Evolutionary conservation across 129 eudicot genomes (phyloP).

Genomic region (Mikania micrantha): DNA sequence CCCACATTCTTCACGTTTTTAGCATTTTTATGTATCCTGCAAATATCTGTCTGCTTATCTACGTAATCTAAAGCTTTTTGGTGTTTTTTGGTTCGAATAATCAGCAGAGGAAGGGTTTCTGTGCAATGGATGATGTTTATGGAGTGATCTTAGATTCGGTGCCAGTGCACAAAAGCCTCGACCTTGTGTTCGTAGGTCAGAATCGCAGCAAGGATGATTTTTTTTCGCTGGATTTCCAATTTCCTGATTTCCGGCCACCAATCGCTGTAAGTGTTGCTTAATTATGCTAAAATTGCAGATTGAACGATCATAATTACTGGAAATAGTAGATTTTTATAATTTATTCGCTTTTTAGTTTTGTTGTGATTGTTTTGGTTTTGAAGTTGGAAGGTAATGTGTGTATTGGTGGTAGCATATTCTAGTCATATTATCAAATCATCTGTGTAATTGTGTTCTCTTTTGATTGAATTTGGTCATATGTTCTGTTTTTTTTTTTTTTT

Average conservation of each 20-base stretch:
- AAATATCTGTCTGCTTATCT: conserved; percentile 5
- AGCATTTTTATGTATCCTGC: background rate
- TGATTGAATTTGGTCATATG: background rate
- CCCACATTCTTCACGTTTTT: background rate
- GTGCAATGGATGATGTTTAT: conserved; percentile 32
- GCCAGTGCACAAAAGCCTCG: conserved; percentile 19
- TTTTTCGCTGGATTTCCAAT: conserved; percentile 15
- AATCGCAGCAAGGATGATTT: conserved; percentile 6
- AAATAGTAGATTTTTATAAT: background rate
- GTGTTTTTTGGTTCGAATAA: background rate
- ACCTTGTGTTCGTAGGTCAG: conserved; percentile 18
- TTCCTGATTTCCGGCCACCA: conserved; percentile 26
- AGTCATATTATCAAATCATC: background rate
- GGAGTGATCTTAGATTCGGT: conserved; percentile 15
- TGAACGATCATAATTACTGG: background rate
- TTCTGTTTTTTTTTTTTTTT: background rate
- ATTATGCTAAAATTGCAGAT: background rate
- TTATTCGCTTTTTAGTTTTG: background rate
- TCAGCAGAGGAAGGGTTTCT: conserved; percentile 22
- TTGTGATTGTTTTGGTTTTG: background rate
- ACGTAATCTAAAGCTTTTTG: background rate
- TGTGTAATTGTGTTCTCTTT: background rate
- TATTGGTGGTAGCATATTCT: no score
- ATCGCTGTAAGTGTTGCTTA: conserved; percentile 2
- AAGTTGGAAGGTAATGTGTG: no score